Conservation (phyloP, 2,329 filamentous ascomycete genomes). For the Cladophialophora immunda region DNA sequence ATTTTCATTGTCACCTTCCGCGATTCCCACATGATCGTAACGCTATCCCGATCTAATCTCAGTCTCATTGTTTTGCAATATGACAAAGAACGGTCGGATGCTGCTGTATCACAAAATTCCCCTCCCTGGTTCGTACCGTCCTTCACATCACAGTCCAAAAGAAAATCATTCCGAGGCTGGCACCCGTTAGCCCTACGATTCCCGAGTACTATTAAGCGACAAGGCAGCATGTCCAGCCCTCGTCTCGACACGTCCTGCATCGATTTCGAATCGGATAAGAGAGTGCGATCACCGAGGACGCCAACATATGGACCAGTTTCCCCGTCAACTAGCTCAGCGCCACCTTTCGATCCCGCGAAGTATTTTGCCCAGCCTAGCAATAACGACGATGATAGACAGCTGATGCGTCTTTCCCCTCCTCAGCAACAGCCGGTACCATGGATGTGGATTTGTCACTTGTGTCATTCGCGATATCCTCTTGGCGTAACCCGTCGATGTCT, state of each 20-base stretch:
- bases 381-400: background rate
- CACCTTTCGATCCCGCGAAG: conserved; percentile 31
- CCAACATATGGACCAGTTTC: conserved; percentile 35
- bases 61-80: conserved; percentile 16
- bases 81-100: conserved; percentile 14
- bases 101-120: conserved; percentile 11
- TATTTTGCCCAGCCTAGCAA: conserved; percentile 4
- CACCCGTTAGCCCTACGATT: background rate
- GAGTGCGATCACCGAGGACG: conserved; percentile 35
- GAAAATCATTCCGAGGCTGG: background rate
- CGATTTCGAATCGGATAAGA: conserved; percentile 24
- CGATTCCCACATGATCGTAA: background rate
- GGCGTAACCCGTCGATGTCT: conserved; percentile 62
- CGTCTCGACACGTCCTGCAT: conserved; percentile 24
- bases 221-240: background rate
- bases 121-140: background rate
- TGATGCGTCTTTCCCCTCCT: conserved; percentile 23
- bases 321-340: conserved; percentile 1
- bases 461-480: conserved; percentile 57
- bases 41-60: background rate
- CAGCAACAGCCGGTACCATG: conserved; percentile 45
- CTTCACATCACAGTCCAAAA: background rate
- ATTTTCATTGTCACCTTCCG: conserved; percentile 5
- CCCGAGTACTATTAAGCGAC: background rate
- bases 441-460: conserved; percentile 65